Base-by-base conservation (phyloP, 495 filamentous ascomycete genomes). In the Clohesyomyces aquaticus region DNA sequence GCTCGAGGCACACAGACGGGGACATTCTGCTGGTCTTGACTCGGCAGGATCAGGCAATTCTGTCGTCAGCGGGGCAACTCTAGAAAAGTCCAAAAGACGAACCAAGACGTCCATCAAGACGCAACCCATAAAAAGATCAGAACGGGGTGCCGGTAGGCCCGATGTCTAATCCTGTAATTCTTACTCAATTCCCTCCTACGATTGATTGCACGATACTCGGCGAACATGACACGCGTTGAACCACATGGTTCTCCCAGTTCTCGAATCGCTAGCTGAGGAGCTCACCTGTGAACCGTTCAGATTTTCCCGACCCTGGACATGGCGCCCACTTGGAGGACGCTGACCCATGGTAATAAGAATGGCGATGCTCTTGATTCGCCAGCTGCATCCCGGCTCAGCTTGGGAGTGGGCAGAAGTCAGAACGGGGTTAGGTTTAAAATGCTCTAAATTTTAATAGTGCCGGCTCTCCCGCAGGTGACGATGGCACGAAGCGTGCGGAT, bases 401-500 rank as follows among this genome's bases (percentile, higher is more conserved):
- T 38, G 32, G 32, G 6, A 6, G 6, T 38, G 32, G 32, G 1
- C 29, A 38, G 50, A 22, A 14, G 16, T 1, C 12, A 19, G 14
- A 55, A 55, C 53, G 53, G 53, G 32, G 43, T 42, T 35, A 23
- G 38, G 53, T 43, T 26, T 56, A 42, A 21, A 56, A 56, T n/a
- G n/a, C 32, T 22, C 18, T 32, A 49, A 27, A 27, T 10, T 32
- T 26, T 29, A n/a, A 38, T 50, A 50, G 41, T 55, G 64, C 57
- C 64, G 64, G 64, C 59, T 50, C 35, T 62, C 53, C 64, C 57
- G 64, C 58, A 55, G 53, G 48, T 67, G 58, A 59, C 55, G 55
- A 56, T 2, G 52, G 42, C 38, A 26, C 48, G 58, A 48, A 61
- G 58, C 8, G 32, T 43, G 47, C 58, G 58, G 47, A 52, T 42